Base-by-base conservation (phyloP, 1,139 yeast genomes). In the Meyerozyma carpophila region DNA sequence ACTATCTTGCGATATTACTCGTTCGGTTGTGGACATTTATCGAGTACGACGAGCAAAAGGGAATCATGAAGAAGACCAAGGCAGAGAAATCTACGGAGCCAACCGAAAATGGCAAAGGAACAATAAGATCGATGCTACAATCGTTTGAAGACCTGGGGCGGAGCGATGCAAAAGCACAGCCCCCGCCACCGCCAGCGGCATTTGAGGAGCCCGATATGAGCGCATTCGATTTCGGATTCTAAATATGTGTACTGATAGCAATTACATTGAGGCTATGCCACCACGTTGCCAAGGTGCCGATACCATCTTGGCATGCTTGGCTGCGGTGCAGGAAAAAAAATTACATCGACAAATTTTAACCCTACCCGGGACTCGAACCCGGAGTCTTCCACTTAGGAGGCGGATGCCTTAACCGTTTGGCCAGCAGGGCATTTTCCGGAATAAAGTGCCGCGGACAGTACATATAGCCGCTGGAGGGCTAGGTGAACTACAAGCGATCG, bases 301-400 rank as follows among this genome's bases (percentile, higher is more conserved):
- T 21, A 21, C 24, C 24, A 21, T 21, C 24, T 21, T 21, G 24
- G 24, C 24, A 5, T 8, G 2, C 8, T 21, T 21, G 24, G 24
- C 8, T 8, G 24, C 24, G 8, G 24, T 21, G 24, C 24, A 21
- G 24, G 24, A 21, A 21, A 21, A 21, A 21, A 21, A 21, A 21
- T 21, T 3, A 16, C 18, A 3, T 16, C 18, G 3, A 16, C 14
- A n/a, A 5, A 10, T 31, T n/a, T 14, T 31, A 82, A 79, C 84
- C 81, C 87, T 83, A 80, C 86, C 84, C 88, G 91, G 90, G 91
- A 84, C 90, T 84, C 90, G 91, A 84, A 84, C 91, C 90, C 91
- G 88, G 89, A 84, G 84, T 84, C 91, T 83, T 78, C 89, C 85
- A 86, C 89, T 84, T 83, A 84, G 90, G 91, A 84, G 91, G 88